phyloP scores from a whole-genome alignment of 768 basidiomycete genomes.

The Lactarius deliciosus region DNA sequence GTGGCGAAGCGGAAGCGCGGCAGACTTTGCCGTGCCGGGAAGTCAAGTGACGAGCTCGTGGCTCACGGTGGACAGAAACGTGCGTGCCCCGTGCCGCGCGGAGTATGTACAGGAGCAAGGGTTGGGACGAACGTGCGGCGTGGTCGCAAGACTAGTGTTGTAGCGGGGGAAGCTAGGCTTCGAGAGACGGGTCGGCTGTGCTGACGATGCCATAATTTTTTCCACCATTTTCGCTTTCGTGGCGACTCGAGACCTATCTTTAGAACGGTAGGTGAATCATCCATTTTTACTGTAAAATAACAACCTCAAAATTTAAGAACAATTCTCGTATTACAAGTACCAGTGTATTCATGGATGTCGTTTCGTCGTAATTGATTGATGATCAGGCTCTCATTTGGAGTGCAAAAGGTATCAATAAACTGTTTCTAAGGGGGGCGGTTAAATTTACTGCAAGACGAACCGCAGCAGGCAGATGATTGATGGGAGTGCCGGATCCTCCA shows the following conservation, averaged over 20 bases:
- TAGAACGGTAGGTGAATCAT: not conserved
- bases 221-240: conserved; percentile 25
- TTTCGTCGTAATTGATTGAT: not conserved
- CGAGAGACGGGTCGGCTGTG: conserved; percentile 17
- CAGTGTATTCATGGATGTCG: not conserved
- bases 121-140: conserved; percentile 13
- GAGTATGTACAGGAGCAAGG: conserved; percentile 27
- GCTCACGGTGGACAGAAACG: conserved; percentile 27
- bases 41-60: conserved; percentile 4
- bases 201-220: conserved; percentile 29
- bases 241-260: not conserved
- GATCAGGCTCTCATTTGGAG: not conserved
- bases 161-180: conserved; percentile 26
- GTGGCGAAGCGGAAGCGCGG: conserved; percentile 16
- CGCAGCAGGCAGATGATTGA: not conserved
- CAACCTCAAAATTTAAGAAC: not conserved
- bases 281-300: not conserved
- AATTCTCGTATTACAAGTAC: not conserved
- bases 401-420: not conserved
- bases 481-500: not conserved
- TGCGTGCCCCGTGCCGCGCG: conserved; percentile 5
- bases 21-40: conserved; percentile 5
- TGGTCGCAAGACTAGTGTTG: conserved; percentile 25
- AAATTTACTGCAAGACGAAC: not conserved
- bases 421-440: not conserved